Evolutionary conservation across 176 grass and related monocot genomes (phyloP).

Genomic region (Carex kokanica): DNA sequence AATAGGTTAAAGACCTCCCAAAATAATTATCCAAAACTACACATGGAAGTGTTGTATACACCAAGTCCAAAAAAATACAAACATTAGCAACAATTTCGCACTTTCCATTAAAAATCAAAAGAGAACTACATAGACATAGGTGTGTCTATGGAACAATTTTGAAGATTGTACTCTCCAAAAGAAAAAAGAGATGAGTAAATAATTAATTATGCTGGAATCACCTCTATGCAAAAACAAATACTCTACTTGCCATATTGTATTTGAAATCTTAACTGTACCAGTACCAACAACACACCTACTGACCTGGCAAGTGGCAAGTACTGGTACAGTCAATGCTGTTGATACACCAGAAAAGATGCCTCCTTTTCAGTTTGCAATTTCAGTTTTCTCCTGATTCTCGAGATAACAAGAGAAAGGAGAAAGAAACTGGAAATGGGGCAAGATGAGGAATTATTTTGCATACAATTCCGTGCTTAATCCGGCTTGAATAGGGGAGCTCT

Average conservation of each 20-base stretch:
- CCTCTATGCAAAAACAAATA: background rate
- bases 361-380: background rate
- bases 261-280: background rate
- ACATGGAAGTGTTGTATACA: background rate
- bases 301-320: background rate
- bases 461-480: too few species aligned
- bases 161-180: background rate
- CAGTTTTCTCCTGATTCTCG: background rate
- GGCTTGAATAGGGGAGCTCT: too few species aligned
- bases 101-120: background rate
- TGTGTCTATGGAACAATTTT: background rate
- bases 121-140: background rate
- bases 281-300: background rate
- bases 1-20: background rate
- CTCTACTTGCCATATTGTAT: background rate
- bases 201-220: background rate
- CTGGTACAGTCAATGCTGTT: background rate
- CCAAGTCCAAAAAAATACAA: background rate
- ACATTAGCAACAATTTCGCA: background rate
- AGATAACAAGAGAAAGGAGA: too few species aligned
- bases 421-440: too few species aligned
- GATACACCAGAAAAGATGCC: background rate
- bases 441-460: too few species aligned
- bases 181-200: background rate
- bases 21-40: background rate